Conservation (phyloP, 164 flowering plant genomes). For the Stephania cephalantha region DNA sequence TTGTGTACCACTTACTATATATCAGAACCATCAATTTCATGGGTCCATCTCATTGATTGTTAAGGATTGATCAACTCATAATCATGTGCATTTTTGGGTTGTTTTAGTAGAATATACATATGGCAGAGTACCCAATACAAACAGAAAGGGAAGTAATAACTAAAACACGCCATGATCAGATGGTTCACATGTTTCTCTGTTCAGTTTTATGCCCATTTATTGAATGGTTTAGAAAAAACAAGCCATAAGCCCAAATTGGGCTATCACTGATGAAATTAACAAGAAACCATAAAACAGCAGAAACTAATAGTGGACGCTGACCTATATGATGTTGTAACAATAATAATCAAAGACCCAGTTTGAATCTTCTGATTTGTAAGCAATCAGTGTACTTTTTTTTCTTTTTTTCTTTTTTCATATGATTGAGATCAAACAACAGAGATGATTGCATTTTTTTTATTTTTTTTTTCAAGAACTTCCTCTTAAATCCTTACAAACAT, state of each 20-base stretch:
- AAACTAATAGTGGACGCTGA: too few species aligned
- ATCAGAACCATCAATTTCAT: background rate
- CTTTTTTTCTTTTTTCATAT: too few species aligned
- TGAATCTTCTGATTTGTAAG: background rate
- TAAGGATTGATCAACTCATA: background rate
- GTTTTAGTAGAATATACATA: background rate
- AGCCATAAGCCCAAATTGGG: background rate
- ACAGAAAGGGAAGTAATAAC: background rate
- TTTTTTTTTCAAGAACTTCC: background rate
- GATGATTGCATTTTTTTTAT: background rate
- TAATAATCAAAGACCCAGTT: background rate
- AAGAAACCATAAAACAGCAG: background rate
- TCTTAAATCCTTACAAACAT: constrained; percentile 8
- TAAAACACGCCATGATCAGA: background rate
- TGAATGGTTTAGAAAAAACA: background rate
- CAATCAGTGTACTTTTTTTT: background rate
- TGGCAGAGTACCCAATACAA: background rate
- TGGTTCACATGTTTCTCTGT: background rate
- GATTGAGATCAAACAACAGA: background rate
- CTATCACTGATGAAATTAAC: background rate
- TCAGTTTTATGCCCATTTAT: background rate
- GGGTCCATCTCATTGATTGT: background rate
- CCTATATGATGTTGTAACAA: too few species aligned
- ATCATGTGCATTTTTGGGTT: background rate
- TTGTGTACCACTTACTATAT: background rate